Conservation (phyloP, 2,329 filamentous ascomycete genomes). For the Pseudocercospora ulei region DNA sequence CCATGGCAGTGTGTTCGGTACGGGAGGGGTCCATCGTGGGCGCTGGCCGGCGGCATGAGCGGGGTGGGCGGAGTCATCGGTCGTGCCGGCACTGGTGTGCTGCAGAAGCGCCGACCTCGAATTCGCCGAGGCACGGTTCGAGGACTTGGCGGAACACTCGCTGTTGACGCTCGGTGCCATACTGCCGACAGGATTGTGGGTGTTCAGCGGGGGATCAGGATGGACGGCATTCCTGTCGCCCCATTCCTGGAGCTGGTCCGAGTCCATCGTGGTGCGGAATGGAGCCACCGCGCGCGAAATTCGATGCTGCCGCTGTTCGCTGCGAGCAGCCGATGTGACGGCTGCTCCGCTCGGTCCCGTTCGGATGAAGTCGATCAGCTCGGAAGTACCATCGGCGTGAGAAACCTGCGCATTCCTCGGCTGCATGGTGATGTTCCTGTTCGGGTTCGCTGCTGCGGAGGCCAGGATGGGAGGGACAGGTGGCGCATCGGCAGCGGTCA, state of each 20-base stretch:
- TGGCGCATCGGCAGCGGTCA: constrained; percentile 13
- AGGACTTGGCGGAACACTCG: constrained; percentile 18
- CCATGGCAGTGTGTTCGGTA: constrained; percentile 7
- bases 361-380: constrained; percentile 91
- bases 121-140: constrained; percentile 35
- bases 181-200: constrained; percentile 9
- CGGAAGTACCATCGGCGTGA: constrained; percentile 61
- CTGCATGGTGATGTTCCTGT: constrained; percentile 24
- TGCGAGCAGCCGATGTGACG: constrained; percentile 1
- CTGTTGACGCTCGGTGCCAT: constrained; percentile 16
- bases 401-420: constrained; percentile 49
- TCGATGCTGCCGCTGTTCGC: constrained; percentile 46
- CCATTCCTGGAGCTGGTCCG: constrained; percentile 55
- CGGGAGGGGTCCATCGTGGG: constrained; percentile 13
- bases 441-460: constrained; percentile 20
- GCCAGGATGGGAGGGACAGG: constrained; percentile 28
- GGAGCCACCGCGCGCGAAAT: constrained; percentile 77
- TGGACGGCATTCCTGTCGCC: constrained; percentile 29
- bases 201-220: constrained; percentile 21
- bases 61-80: constrained; percentile 10
- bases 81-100: constrained; percentile 16
- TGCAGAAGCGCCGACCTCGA: constrained; percentile 32
- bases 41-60: constrained; percentile 17
- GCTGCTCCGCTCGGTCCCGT: constrained; percentile 57
- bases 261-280: constrained; percentile 76